A percentile compares a stretch with the other conserved stretches of the same genome.
phyloP scores from a whole-genome alignment of 345 rosid species.

The Pugionium dolabratum region DNA sequence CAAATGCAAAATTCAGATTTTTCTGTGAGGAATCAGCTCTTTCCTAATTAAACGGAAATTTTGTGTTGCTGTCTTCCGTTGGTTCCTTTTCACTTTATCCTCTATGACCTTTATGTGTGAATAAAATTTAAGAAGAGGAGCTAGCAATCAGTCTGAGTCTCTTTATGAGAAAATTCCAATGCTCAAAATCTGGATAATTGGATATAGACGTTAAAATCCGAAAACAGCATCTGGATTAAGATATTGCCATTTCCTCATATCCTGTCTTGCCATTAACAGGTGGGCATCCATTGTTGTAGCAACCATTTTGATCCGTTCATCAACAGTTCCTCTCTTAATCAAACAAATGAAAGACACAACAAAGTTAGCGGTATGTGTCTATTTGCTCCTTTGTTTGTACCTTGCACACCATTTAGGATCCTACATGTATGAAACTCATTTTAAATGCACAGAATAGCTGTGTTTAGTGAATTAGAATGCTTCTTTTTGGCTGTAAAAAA shows the following conservation, averaged over 20 bases:
- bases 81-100: not conserved
- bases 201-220: not conserved
- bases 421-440: conserved; percentile 1
- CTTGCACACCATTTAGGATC: conserved; percentile 10
- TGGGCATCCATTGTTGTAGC: conserved; percentile 81
- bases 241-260: conserved; percentile 5
- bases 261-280: conserved; percentile 45
- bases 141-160: not conserved
- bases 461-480: no score
- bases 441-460: not conserved
- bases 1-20: not conserved
- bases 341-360: conserved; percentile 74
- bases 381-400: not conserved
- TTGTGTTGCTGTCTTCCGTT: not conserved
- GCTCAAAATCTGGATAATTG: not conserved
- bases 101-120: not conserved
- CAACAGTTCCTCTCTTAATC: conserved; percentile 66
- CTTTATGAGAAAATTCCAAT: not conserved
- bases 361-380: conserved; percentile 61
- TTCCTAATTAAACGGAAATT: not conserved
- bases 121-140: not conserved
- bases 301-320: conserved; percentile 69
- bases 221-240: not conserved
- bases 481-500: no score
- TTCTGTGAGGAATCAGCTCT: not conserved